phyloP scores from a whole-genome alignment of 2,329 filamentous ascomycete species.

The Colletotrichum sp. region DNA sequence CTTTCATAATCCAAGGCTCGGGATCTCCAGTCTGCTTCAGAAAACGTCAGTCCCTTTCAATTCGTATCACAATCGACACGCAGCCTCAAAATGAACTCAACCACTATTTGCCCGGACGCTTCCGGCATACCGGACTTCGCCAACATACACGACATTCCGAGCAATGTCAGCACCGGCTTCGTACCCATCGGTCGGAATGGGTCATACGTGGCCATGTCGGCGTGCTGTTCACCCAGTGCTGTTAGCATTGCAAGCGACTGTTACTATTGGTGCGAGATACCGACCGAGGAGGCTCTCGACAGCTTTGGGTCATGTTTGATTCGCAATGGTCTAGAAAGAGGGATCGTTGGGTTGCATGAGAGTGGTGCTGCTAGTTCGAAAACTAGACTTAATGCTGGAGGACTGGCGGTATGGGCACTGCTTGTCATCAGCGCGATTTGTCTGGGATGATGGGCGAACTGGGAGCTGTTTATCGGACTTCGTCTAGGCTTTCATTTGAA shows the following conservation, averaged over 20 bases:
- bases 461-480: no score
- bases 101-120: neutral
- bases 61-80: neutral
- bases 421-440: neutral
- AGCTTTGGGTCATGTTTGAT: neutral
- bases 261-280: neutral
- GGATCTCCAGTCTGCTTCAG: no score
- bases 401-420: accelerated
- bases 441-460: no score
- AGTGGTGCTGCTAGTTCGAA: accelerated
- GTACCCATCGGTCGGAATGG: neutral
- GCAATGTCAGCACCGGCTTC: neutral
- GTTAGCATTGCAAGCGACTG: neutral
- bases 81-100: neutral
- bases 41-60: no score
- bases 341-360: accelerated
- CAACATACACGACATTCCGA: neutral
- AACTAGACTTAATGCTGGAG: accelerated
- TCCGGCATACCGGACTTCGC: neutral
- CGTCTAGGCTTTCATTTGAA: no score
- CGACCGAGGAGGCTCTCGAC: neutral
- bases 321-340: neutral
- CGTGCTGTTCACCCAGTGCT: neutral
- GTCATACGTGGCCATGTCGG: neutral
- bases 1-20: no score